Evolutionary conservation across 805 yeast genomes (phyloP).

Genomic region (Candida lessepsii): DNA sequence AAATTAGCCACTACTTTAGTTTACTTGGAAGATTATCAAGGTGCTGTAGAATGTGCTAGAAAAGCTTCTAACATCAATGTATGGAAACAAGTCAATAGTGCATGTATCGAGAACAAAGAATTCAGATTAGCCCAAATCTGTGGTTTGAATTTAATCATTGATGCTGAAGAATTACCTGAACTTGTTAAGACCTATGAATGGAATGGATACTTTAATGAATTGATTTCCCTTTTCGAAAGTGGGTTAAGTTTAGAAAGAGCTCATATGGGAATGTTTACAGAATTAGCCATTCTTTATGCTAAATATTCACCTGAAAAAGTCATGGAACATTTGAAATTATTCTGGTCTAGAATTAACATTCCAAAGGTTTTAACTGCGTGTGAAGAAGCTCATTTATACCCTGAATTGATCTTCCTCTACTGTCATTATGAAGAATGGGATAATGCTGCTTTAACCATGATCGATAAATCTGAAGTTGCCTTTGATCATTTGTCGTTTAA

Average conservation of each 20-base stretch:
- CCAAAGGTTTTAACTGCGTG: slow-evolving; percentile 95
- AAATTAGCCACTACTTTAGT: slow-evolving; percentile 96
- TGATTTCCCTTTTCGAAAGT: slow-evolving; percentile 89
- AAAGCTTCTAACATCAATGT: slow-evolving; percentile 91
- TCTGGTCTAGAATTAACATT: slow-evolving; percentile 97
- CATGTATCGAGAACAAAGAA: slow-evolving; percentile 92
- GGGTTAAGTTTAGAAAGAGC: slow-evolving; percentile 97
- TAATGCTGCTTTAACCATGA: slow-evolving; percentile 95
- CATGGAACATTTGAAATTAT: slow-evolving; percentile 93
- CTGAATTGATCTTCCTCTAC: slow-evolving; percentile 91
- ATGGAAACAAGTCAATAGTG: slow-evolving; percentile 97
- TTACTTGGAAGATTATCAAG: slow-evolving; percentile 86
- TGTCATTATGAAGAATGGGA: slow-evolving; percentile 99
- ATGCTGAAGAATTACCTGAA: slow-evolving; percentile 94
- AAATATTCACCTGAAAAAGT: slow-evolving; percentile 88
- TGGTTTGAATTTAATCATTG: slow-evolving; percentile 94
- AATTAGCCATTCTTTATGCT: slow-evolving; percentile 84
- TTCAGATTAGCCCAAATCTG: slow-evolving; percentile 97
- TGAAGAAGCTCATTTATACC: slow-evolving; percentile 93
- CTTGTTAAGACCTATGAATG: slow-evolving; percentile 83
- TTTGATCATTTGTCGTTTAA: slow-evolving; percentile 93
- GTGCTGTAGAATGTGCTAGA: slow-evolving; percentile 98
- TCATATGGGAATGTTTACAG: slow-evolving; percentile 99
- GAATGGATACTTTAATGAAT: slow-evolving; percentile 88
- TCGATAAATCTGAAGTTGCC: slow-evolving; percentile 88